Conservation (phyloP, 1,139 yeast genomes). For the Suhomyces taliae region DNA sequence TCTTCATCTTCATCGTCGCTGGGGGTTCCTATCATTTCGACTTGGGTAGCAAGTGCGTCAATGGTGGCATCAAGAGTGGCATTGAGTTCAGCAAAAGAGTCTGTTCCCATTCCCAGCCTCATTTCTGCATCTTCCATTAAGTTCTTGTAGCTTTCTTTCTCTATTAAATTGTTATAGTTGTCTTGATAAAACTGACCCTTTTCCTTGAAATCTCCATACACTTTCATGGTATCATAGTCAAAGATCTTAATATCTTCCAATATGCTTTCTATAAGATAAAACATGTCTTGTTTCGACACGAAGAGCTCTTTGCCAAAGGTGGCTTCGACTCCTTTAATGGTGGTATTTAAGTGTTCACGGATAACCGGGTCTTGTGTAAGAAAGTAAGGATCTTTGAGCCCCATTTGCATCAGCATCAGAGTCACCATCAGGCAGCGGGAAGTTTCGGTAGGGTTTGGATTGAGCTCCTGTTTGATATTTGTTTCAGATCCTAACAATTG, state of each 20-base stretch:
- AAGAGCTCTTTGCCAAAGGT: constrained; percentile 10
- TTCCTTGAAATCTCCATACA: constrained; percentile 14
- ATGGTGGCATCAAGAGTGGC: neutral
- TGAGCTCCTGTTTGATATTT: neutral
- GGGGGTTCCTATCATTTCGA: constrained; percentile 1
- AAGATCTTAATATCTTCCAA: constrained; percentile 16
- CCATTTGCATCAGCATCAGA: neutral
- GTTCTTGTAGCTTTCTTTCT: neutral
- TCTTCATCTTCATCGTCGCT: constrained; percentile 1
- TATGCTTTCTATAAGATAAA: constrained; percentile 10
- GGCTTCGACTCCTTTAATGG: constrained; percentile 11
- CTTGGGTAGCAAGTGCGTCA: constrained; percentile 3
- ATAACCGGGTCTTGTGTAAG: constrained; percentile 7
- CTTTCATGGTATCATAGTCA: constrained; percentile 12
- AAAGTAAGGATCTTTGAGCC: neutral
- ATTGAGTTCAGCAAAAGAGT: too few relatives aligned
- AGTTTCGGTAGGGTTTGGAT: too few relatives aligned
- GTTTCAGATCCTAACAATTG: constrained; percentile 9
- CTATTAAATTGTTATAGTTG: constrained; percentile 4
- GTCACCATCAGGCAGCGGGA: neutral
- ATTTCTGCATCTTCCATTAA: too few relatives aligned
- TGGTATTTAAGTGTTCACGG: neutral
- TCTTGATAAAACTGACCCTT: constrained; percentile 10
- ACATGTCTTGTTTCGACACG: constrained; percentile 14
- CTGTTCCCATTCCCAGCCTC: too few relatives aligned